Conservation (phyloP, 345 rosid species). For the Corchorus olitorius region DNA sequence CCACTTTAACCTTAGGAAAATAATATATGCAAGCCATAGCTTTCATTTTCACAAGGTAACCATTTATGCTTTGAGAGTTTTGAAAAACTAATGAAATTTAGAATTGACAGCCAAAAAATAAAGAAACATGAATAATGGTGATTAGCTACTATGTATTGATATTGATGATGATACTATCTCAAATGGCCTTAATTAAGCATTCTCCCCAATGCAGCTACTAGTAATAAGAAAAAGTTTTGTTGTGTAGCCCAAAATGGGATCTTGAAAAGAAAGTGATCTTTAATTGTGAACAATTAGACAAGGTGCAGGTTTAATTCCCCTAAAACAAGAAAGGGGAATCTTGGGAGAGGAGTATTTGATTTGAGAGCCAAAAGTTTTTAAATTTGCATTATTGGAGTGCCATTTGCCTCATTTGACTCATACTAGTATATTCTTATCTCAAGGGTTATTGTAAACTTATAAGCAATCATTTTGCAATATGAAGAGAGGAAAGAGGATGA, state of each 20-base stretch:
- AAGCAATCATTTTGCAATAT: background rate
- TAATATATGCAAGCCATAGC: too few relatives aligned
- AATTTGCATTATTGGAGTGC: background rate
- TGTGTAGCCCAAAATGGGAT: slow-evolving; percentile 7
- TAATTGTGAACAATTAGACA: background rate
- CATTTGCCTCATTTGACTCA: background rate
- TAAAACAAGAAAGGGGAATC: background rate
- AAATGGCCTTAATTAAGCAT: background rate
- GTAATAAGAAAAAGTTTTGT: background rate
- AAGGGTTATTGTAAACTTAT: background rate
- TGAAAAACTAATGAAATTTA: background rate
- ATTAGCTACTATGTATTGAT: background rate
- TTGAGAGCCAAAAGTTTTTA: background rate
- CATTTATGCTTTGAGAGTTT: background rate
- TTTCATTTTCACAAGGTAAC: background rate
- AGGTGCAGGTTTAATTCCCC: background rate
- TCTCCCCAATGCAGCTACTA: background rate
- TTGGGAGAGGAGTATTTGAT: background rate
- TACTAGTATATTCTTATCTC: background rate
- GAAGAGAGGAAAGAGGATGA: background rate
- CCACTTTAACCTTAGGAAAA: background rate
- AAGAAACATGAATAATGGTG: background rate
- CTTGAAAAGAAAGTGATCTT: background rate
- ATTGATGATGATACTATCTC: background rate
- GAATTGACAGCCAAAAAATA: background rate